Evolutionary conservation across 2,329 filamentous ascomycete species (phyloP), one percentile per base, ranked within the genome.

Genomic region (Sporothrix schenckii): DNA sequence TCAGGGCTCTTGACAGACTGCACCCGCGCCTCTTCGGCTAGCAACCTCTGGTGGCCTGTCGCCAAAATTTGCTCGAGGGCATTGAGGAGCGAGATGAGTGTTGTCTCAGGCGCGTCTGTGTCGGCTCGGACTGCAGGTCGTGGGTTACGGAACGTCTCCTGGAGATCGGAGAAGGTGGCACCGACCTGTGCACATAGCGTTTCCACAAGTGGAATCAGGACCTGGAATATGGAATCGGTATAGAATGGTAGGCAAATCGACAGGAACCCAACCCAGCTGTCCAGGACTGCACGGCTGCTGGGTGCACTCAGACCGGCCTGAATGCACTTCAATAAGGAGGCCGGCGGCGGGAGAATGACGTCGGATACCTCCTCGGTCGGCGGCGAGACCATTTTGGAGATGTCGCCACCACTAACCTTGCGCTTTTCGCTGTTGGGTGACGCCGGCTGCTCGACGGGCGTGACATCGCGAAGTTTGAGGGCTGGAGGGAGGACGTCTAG

Each of bases 1-100:
- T 96, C 92, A 27, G 93, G 92, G 72, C 89, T 90, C 80, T 97
- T 97, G 56, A 85, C 82, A 47, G 88, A 82, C 69, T 89, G 87
- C 56, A 86, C 85, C 73, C 87, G 88, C 53, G 89, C 87, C 79
- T 97, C 93, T 75, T 97, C 93, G 30, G 86, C 83, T 66, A 94
- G 81, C 24, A 98, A 83, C 71, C 90, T 90, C 75, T 97, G 92
- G 79, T 99, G 95, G 4, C 91, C 93, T 75, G 89, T 88, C 21
- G 94, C 94, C 71, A 99, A 83, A 30, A 97, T 90, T 76, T 96
- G 93, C 79, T 99, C 95, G 1, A 99, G 85, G 0, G 93, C 95
- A 74, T 96, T 94, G n/a, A 99, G 84, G 1, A 99, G 83, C n/a
- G 91, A 90, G 63, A 96, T 92, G 0, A 94, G 80, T 0, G 91